A percentile compares a stretch with the other conserved stretches of the same genome.
phyloP scores from a whole-genome alignment of 495 filamentous ascomycete genomes.

The Glonium stellatum region DNA sequence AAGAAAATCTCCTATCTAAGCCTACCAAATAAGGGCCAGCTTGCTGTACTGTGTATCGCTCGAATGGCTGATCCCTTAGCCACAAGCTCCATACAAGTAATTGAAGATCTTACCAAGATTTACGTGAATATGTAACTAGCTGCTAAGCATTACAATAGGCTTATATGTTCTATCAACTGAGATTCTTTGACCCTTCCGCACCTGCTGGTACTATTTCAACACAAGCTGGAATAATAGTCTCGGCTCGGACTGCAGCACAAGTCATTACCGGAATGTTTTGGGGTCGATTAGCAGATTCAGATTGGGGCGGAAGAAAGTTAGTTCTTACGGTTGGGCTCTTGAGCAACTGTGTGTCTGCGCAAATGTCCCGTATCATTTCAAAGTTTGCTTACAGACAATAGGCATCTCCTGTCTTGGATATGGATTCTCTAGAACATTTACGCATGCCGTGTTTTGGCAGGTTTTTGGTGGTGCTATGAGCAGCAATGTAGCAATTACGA shows the following conservation, averaged over 20 bases:
- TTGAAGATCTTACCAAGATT: no score
- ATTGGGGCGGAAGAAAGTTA: conserved; percentile 4
- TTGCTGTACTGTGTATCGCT: conserved; percentile 3
- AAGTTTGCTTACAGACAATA: background rate
- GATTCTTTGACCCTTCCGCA: conserved; percentile 5
- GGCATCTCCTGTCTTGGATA: conserved; percentile 12
- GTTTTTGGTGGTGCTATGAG: conserved; percentile 11
- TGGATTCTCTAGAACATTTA: conserved; percentile 5
- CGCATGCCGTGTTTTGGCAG: conserved; percentile 5
- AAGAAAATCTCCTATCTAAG: conserved; percentile 4
- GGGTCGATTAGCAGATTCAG: conserved; percentile 13
- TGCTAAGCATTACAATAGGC: conserved; percentile 4
- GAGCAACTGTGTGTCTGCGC: background rate
- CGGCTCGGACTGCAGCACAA: conserved; percentile 9
- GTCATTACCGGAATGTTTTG: conserved; percentile 13
- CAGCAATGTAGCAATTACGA: conserved; percentile 8
- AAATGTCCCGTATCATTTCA: background rate
- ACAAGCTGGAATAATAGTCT: conserved; percentile 13
- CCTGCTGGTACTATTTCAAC: conserved; percentile 3
- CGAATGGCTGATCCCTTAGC: conserved; percentile 5
- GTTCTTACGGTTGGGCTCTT: conserved; percentile 10
- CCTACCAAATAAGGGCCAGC: conserved; percentile 5
- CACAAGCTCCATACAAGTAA: conserved; percentile 5
- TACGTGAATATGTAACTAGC: background rate
- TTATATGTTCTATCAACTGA: conserved; percentile 18